These are phyloP conservation scores for Jacaranda mimosifolia DNA, from an alignment of 257 asterid genomes.

Conservation along the genomic window DNA sequence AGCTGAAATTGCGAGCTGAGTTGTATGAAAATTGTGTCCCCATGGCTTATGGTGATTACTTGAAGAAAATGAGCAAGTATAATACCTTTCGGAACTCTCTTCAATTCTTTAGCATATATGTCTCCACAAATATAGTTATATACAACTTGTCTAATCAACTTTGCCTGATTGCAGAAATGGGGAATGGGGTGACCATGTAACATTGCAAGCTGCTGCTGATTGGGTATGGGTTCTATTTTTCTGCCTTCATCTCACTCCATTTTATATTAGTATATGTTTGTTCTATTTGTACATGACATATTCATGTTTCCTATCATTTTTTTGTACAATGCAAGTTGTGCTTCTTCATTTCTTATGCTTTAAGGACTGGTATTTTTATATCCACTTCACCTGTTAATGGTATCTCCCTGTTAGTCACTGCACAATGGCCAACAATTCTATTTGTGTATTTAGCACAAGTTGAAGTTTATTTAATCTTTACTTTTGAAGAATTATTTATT, in stretches of 20 bases:
- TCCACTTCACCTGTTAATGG: background rate
- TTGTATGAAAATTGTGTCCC: conserved; percentile 80
- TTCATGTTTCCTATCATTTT: no score
- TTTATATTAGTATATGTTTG: background rate
- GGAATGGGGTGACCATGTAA: conserved; percentile 98
- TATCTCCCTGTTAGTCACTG: no score
- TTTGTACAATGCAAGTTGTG: background rate
- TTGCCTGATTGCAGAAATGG: conserved; percentile 63
- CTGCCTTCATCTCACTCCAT: background rate
- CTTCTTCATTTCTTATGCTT: background rate
- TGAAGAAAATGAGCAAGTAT: conserved; percentile 84
- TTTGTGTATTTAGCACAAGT: no score
- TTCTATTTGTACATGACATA: background rate
- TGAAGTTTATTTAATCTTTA: no score
- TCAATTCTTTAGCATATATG: conserved; percentile 6
- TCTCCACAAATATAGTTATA: background rate
- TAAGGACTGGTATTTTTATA: no score
- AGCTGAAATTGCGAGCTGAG: conserved; percentile 72
- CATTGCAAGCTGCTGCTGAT: conserved; percentile 97
- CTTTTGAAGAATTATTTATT: no score
- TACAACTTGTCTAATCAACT: conserved; percentile 31
- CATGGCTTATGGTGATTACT: conserved; percentile 73
- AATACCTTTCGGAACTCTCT: conserved; percentile 13
- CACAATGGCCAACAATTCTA: no score
- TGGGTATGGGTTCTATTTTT: conserved; percentile 51